Evolutionary conservation across 2,329 filamentous ascomycete species (phyloP).

Genomic region (Penicillium sumatraense): DNA sequence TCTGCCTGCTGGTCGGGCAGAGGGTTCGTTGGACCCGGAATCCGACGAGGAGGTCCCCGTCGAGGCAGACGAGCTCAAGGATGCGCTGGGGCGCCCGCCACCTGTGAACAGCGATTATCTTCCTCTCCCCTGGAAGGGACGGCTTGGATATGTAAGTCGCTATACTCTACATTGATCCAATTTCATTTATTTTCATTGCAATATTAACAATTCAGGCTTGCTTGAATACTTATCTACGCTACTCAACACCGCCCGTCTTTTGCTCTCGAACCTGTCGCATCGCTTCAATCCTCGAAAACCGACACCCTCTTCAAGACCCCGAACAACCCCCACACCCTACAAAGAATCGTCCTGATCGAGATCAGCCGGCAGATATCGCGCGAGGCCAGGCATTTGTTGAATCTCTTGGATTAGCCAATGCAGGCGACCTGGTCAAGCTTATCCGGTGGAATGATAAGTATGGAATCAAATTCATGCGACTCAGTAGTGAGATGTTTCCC

Average conservation of each 20-base stretch:
- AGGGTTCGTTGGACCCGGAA: slow-evolving; percentile 54
- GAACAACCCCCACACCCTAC: slow-evolving; percentile 76
- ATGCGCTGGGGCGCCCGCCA: slow-evolving; percentile 67
- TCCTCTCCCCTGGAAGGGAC: slow-evolving; percentile 87
- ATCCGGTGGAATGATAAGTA: slow-evolving; percentile 90
- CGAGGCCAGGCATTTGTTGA: slow-evolving; percentile 76
- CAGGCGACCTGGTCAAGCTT: slow-evolving; percentile 82
- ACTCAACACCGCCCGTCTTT: slow-evolving; percentile 82
- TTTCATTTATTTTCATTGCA: background rate
- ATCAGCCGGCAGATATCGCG: slow-evolving; percentile 66
- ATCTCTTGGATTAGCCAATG: slow-evolving; percentile 78
- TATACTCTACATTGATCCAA: background rate
- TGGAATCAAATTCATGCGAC: slow-evolving; percentile 86
- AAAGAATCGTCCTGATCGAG: slow-evolving; percentile 83
- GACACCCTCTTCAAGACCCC: slow-evolving; percentile 78
- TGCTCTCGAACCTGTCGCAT: slow-evolving; percentile 91
- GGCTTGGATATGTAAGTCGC: slow-evolving; percentile 78
- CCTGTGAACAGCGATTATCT: slow-evolving; percentile 82
- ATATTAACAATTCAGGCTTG: slow-evolving; percentile 65
- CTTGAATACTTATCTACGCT: slow-evolving; percentile 87
- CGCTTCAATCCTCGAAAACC: slow-evolving; percentile 84
- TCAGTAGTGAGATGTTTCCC: slow-evolving; percentile 96
- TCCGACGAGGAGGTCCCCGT: slow-evolving; percentile 56
- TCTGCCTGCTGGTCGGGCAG: slow-evolving; percentile 21
- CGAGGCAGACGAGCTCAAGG: slow-evolving; percentile 62